Evolutionary conservation across 371 early-diverging fungal genomes (phyloP), one percentile per base, ranked within the genome.

Genomic region (Capillidium heterosporum): DNA sequence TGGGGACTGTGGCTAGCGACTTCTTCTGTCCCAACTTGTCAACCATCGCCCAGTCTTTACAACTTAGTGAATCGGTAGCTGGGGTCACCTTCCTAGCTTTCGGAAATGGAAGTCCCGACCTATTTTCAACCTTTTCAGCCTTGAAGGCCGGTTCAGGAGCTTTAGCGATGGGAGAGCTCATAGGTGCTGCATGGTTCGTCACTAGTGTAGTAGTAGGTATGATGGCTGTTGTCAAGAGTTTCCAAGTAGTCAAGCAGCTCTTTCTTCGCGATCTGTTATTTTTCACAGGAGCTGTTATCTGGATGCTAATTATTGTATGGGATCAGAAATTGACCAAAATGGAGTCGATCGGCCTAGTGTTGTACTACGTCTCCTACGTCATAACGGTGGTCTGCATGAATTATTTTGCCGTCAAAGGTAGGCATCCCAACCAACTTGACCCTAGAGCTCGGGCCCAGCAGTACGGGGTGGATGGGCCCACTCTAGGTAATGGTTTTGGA

Each of bases 31-130:
- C 82, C 15, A 80, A 80, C 48, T 68, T 82, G 19, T 74, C 67
- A 53, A 75, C 82, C 0, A 78, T 82, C 59, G 77, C 82, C 23
- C 65, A 73, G 31, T 69, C 71, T 21, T 57, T 82, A 32, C 70
- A 72, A 47, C 61, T 82, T 15, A 78, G 81, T 1, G 82, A 82
- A 27, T 7, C 47, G 1, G 19, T 79, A 74, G 88, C 89, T 0
- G 89, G 89, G 7, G 89, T 89, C 3, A 88, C 89, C 2, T 77
- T 89, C 66, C 64, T 89, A 23, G 89, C 89, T 0, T 72, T 89
- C 31, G 89, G 89, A 21, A 89, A 89, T 60, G 89, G 84, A 15
- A 81, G 84, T n/a, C 89, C 89, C 2, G 89, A 89, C 57, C 60
- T 89, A 32, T 84, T 88, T 56, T 75, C 82, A 17, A 88, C 85